Conservation (phyloP, 306 rosid genomes). For the Cucumis cinereus region DNA sequence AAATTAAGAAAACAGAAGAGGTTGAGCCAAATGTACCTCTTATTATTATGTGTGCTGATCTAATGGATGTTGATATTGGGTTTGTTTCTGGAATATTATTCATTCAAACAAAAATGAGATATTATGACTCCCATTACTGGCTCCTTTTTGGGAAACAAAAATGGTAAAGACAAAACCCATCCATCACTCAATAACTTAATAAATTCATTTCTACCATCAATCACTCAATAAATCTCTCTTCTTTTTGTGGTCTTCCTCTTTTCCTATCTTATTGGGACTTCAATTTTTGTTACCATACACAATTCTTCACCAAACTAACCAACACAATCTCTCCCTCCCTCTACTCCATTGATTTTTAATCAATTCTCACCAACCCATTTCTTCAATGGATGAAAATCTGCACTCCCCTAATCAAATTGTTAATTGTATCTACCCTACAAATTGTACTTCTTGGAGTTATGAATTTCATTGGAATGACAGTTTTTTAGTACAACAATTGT, state of each 20-base stretch:
- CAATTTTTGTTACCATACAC: background rate
- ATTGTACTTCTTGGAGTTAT: too few species aligned
- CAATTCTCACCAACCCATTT: too few species aligned
- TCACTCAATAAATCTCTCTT: background rate
- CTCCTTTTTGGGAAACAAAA: background rate
- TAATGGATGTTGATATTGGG: too few species aligned
- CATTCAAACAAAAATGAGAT: too few species aligned
- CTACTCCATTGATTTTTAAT: background rate
- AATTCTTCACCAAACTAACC: background rate
- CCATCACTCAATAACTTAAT: background rate
- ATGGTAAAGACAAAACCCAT: background rate
- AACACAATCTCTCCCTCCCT: background rate
- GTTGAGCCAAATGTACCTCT: background rate
- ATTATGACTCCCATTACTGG: too few species aligned
- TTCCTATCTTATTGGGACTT: background rate
- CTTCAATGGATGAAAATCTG: too few species aligned
- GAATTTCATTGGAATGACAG: too few species aligned
- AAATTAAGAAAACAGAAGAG: background rate
- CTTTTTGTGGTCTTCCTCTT: background rate
- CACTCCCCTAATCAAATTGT: too few species aligned
- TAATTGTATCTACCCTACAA: too few species aligned
- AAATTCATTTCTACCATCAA: background rate
- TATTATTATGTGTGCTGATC: too few species aligned
- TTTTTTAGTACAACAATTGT: too few species aligned
- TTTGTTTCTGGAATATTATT: too few species aligned